Evolutionary conservation across 2,329 filamentous ascomycete genomes (phyloP).

Genomic region (Furcasterigmium sp.): DNA sequence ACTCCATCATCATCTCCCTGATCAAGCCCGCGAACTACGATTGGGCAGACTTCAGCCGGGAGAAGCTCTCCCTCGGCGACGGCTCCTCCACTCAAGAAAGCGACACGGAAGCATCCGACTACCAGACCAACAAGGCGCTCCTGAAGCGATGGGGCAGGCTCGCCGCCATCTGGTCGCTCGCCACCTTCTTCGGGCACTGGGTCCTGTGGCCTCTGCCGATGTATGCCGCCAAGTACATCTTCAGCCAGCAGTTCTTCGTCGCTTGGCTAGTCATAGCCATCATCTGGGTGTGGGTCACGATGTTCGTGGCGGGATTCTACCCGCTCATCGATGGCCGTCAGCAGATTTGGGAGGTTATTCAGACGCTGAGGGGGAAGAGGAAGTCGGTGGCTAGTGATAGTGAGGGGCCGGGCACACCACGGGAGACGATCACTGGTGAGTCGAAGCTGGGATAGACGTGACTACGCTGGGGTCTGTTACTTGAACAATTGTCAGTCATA

Average conservation of each 20-base stretch:
- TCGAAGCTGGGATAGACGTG: not conserved
- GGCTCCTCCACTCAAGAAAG: not conserved
- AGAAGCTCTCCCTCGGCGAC: constrained; percentile 31
- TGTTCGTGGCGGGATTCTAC: constrained; percentile 43
- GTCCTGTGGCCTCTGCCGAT: constrained; percentile 50
- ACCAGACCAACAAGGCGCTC: constrained; percentile 23
- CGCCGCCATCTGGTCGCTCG: constrained; percentile 38
- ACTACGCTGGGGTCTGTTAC: too few species aligned
- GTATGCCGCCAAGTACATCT: constrained; percentile 46
- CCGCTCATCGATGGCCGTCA: constrained; percentile 41
- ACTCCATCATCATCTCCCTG: constrained; percentile 40
- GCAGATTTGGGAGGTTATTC: constrained; percentile 17
- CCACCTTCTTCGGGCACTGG: constrained; percentile 48
- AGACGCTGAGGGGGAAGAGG: not conserved
- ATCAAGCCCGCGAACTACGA: constrained; percentile 34
- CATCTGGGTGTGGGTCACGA: constrained; percentile 47
- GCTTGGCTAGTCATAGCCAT: constrained; percentile 46
- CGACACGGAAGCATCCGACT: constrained; percentile 10
- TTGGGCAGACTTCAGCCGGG: constrained; percentile 33
- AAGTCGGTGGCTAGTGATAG: not conserved
- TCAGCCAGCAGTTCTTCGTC: constrained; percentile 39
- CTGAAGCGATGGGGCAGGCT: constrained; percentile 41
- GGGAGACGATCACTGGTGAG: not conserved
- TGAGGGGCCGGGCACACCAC: not conserved
- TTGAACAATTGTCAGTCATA: too few species aligned